A percentile compares a stretch with the other conserved stretches of the same genome.
Conservation (phyloP, 768 basidiomycete species). For the Boletus sensibilis region DNA sequence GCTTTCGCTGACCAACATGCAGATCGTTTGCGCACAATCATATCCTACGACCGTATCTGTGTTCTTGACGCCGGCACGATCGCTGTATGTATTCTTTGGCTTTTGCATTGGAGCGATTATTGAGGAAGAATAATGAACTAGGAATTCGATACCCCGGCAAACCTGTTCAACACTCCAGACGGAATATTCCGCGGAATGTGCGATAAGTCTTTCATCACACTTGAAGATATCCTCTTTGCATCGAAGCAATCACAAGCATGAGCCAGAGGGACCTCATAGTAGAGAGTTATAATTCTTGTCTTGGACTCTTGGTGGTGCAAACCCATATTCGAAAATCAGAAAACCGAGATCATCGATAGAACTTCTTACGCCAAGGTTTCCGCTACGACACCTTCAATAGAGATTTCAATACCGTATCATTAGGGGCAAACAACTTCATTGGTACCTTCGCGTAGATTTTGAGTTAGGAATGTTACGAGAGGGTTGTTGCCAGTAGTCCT, state of each 20-base stretch:
- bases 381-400: neutral
- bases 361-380: too few species aligned
- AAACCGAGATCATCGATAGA: neutral
- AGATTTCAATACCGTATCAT: neutral
- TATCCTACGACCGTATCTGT: constrained; percentile 84
- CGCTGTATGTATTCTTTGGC: constrained; percentile 44
- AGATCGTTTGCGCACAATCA: constrained; percentile 86
- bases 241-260: constrained; percentile 15
- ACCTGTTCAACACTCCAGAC: constrained; percentile 52
- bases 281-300: neutral
- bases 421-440: neutral
- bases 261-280: neutral
- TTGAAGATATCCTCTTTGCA: constrained; percentile 61
- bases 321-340: too few species aligned
- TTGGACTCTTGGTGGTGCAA: neutral
- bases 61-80: constrained; percentile 82
- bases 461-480: neutral
- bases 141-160: constrained; percentile 82
- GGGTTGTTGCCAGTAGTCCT: neutral
- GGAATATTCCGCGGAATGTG: constrained; percentile 89
- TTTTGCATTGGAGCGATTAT: neutral
- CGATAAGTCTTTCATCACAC: constrained; percentile 70
- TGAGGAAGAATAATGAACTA: constrained; percentile 21
- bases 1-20: constrained; percentile 5
- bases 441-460: neutral